Evolutionary conservation across 176 grass and related monocot genomes (phyloP).

Genomic region (Musa schizocarpa): DNA sequence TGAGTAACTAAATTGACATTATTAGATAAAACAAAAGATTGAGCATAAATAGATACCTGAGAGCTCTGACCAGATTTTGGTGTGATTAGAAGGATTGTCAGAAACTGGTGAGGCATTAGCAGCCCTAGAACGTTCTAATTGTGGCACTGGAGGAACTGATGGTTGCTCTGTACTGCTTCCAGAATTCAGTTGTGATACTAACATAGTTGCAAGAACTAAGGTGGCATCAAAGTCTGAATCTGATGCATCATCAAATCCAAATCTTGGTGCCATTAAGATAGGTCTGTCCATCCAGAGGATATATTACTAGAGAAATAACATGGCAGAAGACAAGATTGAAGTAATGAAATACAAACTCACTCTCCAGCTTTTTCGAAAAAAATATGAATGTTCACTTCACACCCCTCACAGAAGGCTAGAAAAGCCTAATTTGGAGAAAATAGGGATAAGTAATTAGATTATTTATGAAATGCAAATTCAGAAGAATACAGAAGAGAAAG

Average conservation of each 20-base stretch:
- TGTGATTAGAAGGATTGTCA: conserved; percentile 59
- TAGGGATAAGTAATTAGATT: conserved; percentile 4
- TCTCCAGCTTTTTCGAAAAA: conserved; percentile 85
- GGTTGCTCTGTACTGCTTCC: conserved; percentile 29
- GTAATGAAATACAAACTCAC: conserved; percentile 39
- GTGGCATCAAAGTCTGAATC: conserved; percentile 72
- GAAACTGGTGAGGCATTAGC: conserved; percentile 33
- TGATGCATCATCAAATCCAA: conserved; percentile 61
- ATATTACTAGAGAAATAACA: conserved; percentile 1
- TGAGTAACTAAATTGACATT: not conserved
- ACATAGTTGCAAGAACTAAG: conserved; percentile 80
- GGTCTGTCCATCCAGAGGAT: conserved; percentile 39
- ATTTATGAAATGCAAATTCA: conserved; percentile 10
- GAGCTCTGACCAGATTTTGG: conserved; percentile 95
- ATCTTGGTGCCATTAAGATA: conserved; percentile 65
- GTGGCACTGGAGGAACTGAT: conserved; percentile 28
- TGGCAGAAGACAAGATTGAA: conserved; percentile 13
- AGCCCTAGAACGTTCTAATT: conserved; percentile 36
- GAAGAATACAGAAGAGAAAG: not conserved
- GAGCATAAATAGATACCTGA: conserved; percentile 41
- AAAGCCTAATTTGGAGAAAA: conserved; percentile 49
- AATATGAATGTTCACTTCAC: conserved; percentile 72
- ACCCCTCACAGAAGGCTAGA: conserved; percentile 86
- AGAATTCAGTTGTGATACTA: conserved; percentile 60
- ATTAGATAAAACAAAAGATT: not conserved